These are phyloP conservation scores for Aspergillus thermomutatus DNA, from an alignment of 2,329 filamentous ascomycete species.

Conservation along the genomic window DNA sequence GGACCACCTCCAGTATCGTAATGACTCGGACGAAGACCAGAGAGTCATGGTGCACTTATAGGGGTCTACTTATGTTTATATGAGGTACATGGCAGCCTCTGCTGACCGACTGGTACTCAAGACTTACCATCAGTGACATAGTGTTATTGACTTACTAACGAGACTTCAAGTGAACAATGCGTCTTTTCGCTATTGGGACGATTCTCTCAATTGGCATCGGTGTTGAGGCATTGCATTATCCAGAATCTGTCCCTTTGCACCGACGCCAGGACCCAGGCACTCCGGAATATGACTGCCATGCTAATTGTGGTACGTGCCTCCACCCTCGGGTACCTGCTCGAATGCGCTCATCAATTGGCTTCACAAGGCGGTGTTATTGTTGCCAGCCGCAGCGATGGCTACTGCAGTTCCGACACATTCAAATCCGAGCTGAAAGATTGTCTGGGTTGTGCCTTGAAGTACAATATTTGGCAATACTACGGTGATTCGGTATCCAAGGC, in stretches of 20 bases:
- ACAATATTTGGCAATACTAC: slow-evolving; percentile 9
- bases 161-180: no score
- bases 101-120: no score
- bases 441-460: slow-evolving; percentile 3
- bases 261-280: slow-evolving; percentile 3
- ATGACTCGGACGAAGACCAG: no score
- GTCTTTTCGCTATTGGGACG: no score
- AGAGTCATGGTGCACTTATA: no score
- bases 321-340: not conserved
- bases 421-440: not conserved
- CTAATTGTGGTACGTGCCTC: slow-evolving; percentile 2
- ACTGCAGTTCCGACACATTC: slow-evolving; percentile 1
- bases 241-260: slow-evolving; percentile 4
- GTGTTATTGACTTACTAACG: no score
- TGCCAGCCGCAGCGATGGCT: not conserved
- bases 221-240: slow-evolving; percentile 1
- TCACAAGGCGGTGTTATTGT: slow-evolving; percentile 2
- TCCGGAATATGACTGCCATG: slow-evolving; percentile 6
- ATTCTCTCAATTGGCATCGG: not conserved
- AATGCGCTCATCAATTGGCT: no score
- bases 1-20: no score
- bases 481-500: slow-evolving; percentile 2
- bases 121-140: no score
- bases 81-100: no score
- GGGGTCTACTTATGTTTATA: no score